Evolutionary conservation across 805 yeast genomes (phyloP).

Genomic region (Cyberlindnera amylophila): DNA sequence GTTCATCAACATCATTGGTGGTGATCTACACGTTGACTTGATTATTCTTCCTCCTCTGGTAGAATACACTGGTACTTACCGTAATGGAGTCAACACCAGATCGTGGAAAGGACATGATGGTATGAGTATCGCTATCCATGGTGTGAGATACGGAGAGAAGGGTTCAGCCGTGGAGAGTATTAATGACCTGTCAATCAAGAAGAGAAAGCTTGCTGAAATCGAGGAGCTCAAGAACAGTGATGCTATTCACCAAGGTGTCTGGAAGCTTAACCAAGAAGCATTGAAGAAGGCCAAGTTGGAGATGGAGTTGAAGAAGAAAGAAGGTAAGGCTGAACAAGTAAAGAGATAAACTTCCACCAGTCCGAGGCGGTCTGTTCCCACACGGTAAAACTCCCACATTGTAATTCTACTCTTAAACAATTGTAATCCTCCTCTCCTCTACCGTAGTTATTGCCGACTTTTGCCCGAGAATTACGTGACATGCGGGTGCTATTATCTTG

Average conservation of each 20-base stretch:
- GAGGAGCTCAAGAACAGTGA: slow-evolving; percentile 1
- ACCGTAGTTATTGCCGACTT: too few species aligned
- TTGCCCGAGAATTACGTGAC: too few species aligned
- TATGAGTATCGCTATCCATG: slow-evolving; percentile 58
- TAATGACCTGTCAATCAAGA: slow-evolving; percentile 14
- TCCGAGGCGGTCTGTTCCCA: too few species aligned
- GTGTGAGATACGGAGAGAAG: slow-evolving; percentile 31
- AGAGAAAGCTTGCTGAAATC: slow-evolving; percentile 25
- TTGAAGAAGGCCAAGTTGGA: slow-evolving; percentile 20
- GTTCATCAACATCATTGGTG: slow-evolving; percentile 28
- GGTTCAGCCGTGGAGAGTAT: slow-evolving; percentile 24
- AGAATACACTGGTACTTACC: slow-evolving; percentile 59
- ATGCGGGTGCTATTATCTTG: too few species aligned
- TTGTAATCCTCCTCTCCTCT: too few species aligned
- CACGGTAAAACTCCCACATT: too few species aligned
- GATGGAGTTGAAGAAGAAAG: slow-evolving; percentile 12
- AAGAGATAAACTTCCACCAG: not conserved
- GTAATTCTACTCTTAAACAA: too few species aligned
- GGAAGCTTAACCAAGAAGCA: slow-evolving; percentile 24
- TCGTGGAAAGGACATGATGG: slow-evolving; percentile 84
- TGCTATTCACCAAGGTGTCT: slow-evolving; percentile 3
- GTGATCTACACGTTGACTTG: slow-evolving; percentile 33
- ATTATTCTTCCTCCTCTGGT: slow-evolving; percentile 65
- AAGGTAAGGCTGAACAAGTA: not conserved
- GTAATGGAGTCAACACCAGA: slow-evolving; percentile 71